Evolutionary conservation across 805 yeast species (phyloP).

Genomic region (Candida wancherniae): DNA sequence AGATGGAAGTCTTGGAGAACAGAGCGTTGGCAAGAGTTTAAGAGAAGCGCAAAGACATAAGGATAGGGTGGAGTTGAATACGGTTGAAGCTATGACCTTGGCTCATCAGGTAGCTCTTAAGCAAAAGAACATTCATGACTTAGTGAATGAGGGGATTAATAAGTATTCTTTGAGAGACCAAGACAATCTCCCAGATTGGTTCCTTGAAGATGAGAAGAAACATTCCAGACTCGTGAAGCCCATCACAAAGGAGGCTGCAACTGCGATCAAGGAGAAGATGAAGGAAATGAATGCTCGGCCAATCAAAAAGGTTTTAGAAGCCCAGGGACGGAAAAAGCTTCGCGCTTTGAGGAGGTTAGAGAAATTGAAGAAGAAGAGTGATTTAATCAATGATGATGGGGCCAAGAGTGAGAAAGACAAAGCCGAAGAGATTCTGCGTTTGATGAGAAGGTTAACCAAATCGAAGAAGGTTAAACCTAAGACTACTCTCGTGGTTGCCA

Average conservation of each 20-base stretch:
- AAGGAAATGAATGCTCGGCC: slow-evolving; percentile 89
- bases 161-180: slow-evolving; percentile 86
- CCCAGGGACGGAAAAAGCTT: slow-evolving; percentile 93
- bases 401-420: slow-evolving; percentile 89
- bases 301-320: slow-evolving; percentile 97
- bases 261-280: slow-evolving; percentile 40
- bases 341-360: slow-evolving; percentile 85
- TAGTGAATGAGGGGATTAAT: slow-evolving; percentile 90
- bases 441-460: slow-evolving; percentile 76
- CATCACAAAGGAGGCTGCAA: slow-evolving; percentile 78
- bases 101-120: slow-evolving; percentile 95
- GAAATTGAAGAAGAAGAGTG: slow-evolving; percentile 87
- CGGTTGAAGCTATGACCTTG: slow-evolving; percentile 95
- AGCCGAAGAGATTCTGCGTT: slow-evolving; percentile 84
- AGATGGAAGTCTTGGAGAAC: slow-evolving; percentile 54
- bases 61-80: slow-evolving; percentile 73
- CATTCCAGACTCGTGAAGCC: slow-evolving; percentile 88
- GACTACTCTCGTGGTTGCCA: slow-evolving; percentile 85
- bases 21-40: slow-evolving; percentile 30
- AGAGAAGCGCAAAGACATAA: slow-evolving; percentile 45
- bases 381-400: slow-evolving; percentile 79
- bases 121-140: slow-evolving; percentile 75
- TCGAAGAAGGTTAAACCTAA: slow-evolving; percentile 70
- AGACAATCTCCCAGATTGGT: slow-evolving; percentile 96
- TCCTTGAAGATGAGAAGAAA: slow-evolving; percentile 81